Base-by-base conservation (phyloP, 2,329 filamentous ascomycete genomes). In the Talaromyces sp. region DNA sequence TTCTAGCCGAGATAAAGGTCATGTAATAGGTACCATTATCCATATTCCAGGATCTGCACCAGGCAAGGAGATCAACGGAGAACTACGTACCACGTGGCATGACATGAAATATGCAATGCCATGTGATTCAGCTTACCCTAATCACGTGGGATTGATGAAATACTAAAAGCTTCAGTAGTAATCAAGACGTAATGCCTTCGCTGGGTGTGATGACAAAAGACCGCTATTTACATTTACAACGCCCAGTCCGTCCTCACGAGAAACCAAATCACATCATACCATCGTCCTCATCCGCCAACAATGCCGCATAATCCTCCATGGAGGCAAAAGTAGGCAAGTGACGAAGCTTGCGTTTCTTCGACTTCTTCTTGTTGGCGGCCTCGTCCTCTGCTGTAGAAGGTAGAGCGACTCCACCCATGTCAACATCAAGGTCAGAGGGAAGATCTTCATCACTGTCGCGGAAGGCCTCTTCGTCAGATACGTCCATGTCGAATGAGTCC, bases 321-420 rank as follows among this genome's bases (percentile, higher is more conserved):
- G 92, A 96, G 22, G 96, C 95, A 81, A 99, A 99, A 41, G 88
- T 96, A 7, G 95, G 95, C 70, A 99, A 82, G 69, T 88, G 87
- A 85, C 93, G 97, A 77, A 98, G 83, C 81, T 92, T 92, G 84
- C 89, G 92, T 81, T 86, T 89, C 81, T 90, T 91, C 50, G 61
- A 75, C 87, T 85, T 70, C 75, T 45, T 60, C 62, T 60, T 27
- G 74, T 9, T 80, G 79, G 37, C 81, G 79, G 41, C 80, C 13
- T 77, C 72, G 56, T 71, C 69, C 47, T 65, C 68, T 59, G 67
- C 68, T 13, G 63, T 68, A 63, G 66, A 69, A 49, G 75, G 69
- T 13, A 79, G 65, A 41, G 81, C 82, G 60, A 79, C 78, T 45
- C 78, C 76, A 22, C 75, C 76, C 39, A 81, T 70, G 24, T 83